Percentiles rank a stretch among this genome's conserved stretches.
Evolutionary conservation across 2,329 filamentous ascomycete species (phyloP).

Genomic region (Teratosphaeria destructans): DNA sequence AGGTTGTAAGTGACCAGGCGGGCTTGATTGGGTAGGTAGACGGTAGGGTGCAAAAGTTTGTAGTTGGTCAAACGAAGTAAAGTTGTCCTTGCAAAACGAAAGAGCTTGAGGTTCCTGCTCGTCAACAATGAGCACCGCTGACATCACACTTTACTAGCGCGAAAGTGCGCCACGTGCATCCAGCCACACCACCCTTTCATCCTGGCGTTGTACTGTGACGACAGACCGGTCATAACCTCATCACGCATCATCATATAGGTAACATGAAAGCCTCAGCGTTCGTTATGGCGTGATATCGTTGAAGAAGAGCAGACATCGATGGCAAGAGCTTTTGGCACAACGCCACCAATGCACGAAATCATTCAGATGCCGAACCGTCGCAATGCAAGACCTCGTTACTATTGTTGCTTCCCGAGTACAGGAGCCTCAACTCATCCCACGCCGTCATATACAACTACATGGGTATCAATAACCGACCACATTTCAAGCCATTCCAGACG

Average conservation of each 20-base stretch:
- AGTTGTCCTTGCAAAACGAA: not conserved
- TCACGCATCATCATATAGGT: not conserved
- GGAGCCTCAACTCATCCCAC: not conserved
- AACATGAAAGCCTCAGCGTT: not conserved
- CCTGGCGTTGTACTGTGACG: not conserved
- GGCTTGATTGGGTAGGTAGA: not conserved
- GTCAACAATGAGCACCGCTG: not conserved
- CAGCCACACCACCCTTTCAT: not conserved
- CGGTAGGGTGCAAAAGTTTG: not conserved
- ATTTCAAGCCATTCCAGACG: slow-evolving; percentile 14
- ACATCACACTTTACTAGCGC: not conserved
- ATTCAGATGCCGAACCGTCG: not conserved
- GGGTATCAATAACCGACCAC: slow-evolving; percentile 1
- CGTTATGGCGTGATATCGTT: not conserved
- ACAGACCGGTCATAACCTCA: not conserved
- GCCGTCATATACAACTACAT: not conserved
- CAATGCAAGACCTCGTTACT: not conserved
- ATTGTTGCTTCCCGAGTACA: too few relatives aligned
- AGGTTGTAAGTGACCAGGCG: not conserved
- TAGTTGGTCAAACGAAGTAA: not conserved
- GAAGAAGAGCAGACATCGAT: not conserved
- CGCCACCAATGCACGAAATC: not conserved
- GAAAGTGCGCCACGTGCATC: not conserved
- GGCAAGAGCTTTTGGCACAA: not conserved
- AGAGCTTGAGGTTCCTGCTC: not conserved